Conservation (phyloP, 257 asterid genomes). For the Scutellaria minor region DNA sequence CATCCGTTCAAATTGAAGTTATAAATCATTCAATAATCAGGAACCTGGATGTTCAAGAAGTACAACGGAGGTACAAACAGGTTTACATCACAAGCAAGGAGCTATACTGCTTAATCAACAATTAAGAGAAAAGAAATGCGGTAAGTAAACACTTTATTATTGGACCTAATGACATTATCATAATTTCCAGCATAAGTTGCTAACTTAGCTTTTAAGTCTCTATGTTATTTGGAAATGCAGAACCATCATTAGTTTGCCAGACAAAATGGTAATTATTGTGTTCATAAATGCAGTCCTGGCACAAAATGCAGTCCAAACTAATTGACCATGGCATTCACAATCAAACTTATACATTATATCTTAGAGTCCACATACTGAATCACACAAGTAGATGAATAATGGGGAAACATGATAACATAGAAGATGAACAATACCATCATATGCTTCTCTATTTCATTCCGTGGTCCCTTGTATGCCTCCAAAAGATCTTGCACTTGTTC, state of each 20-base stretch:
- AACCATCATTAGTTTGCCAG: conserved; percentile 21
- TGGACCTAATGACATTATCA: conserved; percentile 6
- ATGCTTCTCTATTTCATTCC: conserved; percentile 86
- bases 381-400: conserved; percentile 16
- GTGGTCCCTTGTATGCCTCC: conserved; percentile 73
- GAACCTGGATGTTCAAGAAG: conserved; percentile 7
- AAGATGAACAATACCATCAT: conserved; percentile 56
- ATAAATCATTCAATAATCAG: conserved; percentile 12
- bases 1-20: not conserved
- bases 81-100: conserved; percentile 20
- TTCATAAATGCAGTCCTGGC: conserved; percentile 7
- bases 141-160: not conserved
- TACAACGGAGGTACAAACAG: not conserved
- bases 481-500: conserved; percentile 60
- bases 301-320: not conserved
- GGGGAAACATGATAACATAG: conserved; percentile 17
- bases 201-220: not conserved
- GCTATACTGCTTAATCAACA: conserved; percentile 8
- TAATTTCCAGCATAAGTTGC: conserved; percentile 11
- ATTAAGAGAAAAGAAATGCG: not conserved
- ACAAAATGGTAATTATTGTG: not conserved
- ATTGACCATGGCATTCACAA: not conserved
- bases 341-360: not conserved
- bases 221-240: not conserved
- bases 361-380: not conserved